These are phyloP conservation scores for Aureobasidium sp. DNA, from an alignment of 2,329 filamentous ascomycete species.

Conservation along the genomic window DNA sequence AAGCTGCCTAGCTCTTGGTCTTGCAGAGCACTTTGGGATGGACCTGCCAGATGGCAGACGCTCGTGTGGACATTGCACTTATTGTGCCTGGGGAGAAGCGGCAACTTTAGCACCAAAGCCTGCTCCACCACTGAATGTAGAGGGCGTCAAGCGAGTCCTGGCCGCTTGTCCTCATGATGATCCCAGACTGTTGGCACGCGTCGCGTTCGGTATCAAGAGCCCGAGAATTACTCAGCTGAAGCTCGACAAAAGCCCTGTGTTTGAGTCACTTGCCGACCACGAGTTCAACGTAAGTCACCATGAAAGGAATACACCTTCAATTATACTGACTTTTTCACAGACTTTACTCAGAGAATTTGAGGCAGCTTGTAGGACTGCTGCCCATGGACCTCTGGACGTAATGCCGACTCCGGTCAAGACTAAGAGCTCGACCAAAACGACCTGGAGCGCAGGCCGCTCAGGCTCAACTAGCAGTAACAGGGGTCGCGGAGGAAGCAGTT, in stretches of 20 bases:
- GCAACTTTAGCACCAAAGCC: conserved; percentile 29
- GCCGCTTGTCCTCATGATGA: conserved; percentile 45
- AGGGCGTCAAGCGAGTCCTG: conserved; percentile 33
- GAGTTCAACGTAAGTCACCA: conserved; percentile 38
- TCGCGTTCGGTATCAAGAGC: conserved; percentile 55
- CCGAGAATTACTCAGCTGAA: conserved; percentile 44
- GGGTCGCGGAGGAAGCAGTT: not conserved
- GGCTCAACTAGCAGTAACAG: not conserved
- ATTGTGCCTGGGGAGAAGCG: conserved; percentile 26
- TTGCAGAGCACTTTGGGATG: conserved; percentile 53
- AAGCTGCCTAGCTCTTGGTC: conserved; percentile 42
- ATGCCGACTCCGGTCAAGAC: not conserved
- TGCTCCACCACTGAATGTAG: conserved; percentile 30
- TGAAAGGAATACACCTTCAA: not conserved
- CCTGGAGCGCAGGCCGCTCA: not conserved
- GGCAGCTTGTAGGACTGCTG: conserved; percentile 2
- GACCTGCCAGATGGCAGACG: conserved; percentile 33
- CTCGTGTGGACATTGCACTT: conserved; percentile 50
- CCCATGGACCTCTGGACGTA: not conserved
- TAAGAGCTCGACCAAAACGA: not conserved
- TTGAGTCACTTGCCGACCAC: conserved; percentile 47
- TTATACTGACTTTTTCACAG: not conserved
- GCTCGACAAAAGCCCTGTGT: conserved; percentile 37
- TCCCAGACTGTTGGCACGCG: conserved; percentile 47
- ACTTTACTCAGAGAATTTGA: conserved; percentile 2